A percentile compares a stretch with the other conserved stretches of the same genome.
Conservation (phyloP, 2,329 filamentous ascomycete genomes). For the Epichloe coenophiala region DNA sequence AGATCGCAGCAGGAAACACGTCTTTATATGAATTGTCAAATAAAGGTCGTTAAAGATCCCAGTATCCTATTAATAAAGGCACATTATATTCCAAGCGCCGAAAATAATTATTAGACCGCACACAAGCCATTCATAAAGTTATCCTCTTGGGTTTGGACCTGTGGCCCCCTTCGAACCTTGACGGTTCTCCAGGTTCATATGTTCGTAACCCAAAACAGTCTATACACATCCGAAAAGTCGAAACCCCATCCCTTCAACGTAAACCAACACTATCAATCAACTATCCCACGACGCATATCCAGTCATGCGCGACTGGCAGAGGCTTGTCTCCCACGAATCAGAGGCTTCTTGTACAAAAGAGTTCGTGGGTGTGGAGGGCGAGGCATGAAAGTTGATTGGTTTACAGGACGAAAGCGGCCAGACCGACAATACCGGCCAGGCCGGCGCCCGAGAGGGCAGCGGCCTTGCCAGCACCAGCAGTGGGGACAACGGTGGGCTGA, state of each 20-base stretch:
- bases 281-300: constrained; percentile 18
- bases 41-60: constrained; percentile 13
- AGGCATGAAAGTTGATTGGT: constrained; percentile 24
- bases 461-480: constrained; percentile 42
- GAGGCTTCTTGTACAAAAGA: constrained; percentile 23
- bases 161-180: not conserved
- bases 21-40: constrained; percentile 10
- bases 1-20: constrained; percentile 8
- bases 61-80: constrained; percentile 15
- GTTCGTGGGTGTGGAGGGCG: constrained; percentile 25
- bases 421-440: constrained; percentile 45
- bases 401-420: constrained; percentile 47
- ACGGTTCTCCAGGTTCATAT: constrained; percentile 13
- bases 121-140: constrained; percentile 3
- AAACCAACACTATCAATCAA: constrained; percentile 17
- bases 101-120: constrained; percentile 4
- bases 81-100: constrained; percentile 17
- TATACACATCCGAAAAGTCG: constrained; percentile 20
- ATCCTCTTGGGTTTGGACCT: constrained; percentile 2
- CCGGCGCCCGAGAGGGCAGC: constrained; percentile 43
- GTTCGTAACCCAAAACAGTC: constrained; percentile 20
- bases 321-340: constrained; percentile 22
- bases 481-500: constrained; percentile 27
- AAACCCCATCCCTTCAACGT: constrained; percentile 11
- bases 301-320: constrained; percentile 24